phyloP scores from a whole-genome alignment of 495 filamentous ascomycete genomes.

The Cercophora scortea region DNA sequence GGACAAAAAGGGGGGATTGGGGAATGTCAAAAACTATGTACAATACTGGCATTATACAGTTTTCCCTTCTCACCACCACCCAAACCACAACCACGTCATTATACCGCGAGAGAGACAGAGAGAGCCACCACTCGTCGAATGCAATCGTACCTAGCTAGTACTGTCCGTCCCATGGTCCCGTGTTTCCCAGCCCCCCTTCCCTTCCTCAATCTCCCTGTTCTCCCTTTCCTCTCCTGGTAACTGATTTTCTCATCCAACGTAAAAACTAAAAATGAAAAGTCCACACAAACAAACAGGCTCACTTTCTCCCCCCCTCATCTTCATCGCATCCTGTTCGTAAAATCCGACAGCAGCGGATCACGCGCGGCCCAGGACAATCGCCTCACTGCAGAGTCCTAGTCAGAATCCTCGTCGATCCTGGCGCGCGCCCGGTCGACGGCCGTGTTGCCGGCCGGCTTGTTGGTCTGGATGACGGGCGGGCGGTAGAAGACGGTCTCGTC shows the following conservation, averaged over 20 bases:
- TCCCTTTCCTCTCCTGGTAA: not conserved
- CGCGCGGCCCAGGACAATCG: not conserved
- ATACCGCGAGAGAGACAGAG: too few species aligned
- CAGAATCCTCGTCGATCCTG: conserved; percentile 44
- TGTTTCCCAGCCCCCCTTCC: too few species aligned
- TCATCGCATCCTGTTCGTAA: too few species aligned
- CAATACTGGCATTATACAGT: not conserved
- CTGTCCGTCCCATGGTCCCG: too few species aligned
- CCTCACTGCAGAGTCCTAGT: conserved; percentile 22
- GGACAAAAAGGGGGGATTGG: not conserved
- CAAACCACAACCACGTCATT: too few species aligned
- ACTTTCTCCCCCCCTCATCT: too few species aligned
- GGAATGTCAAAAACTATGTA: not conserved
- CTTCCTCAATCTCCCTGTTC: not conserved
- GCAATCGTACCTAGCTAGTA: not conserved
- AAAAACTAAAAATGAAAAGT: not conserved
- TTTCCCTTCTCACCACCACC: not conserved
- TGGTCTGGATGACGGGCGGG: conserved; percentile 41
- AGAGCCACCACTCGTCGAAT: not conserved
- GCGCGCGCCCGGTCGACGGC: conserved; percentile 43
- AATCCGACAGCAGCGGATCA: too few species aligned
- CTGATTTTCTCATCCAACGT: not conserved
- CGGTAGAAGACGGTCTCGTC: conserved; percentile 74
- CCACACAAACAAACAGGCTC: too few species aligned
- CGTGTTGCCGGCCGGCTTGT: conserved; percentile 38